These are phyloP conservation scores for Phylloporus sp. DNA, from an alignment of 768 basidiomycete species.

Conservation along the genomic window DNA sequence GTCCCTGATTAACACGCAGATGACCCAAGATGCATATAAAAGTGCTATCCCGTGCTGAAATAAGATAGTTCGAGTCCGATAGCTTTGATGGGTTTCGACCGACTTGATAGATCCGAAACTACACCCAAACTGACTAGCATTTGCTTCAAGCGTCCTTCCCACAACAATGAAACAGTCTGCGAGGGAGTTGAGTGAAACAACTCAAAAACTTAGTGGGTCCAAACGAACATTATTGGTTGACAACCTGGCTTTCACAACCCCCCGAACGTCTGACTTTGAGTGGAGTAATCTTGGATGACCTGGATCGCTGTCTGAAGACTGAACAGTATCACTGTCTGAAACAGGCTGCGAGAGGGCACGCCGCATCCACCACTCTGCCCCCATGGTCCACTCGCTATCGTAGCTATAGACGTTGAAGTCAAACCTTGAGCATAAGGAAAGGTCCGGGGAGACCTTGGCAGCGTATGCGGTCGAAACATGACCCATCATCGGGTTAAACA, in stretches of 20 bases:
- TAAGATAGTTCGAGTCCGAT: conserved; percentile 93
- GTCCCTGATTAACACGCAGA: neutral
- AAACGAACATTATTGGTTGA: conserved; percentile 83
- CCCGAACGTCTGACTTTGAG: conserved; percentile 45
- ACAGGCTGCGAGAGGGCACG: conserved; percentile 37
- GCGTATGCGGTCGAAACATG: conserved; percentile 91
- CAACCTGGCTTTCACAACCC: conserved; percentile 84
- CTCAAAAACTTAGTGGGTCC: neutral
- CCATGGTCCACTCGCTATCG: conserved; percentile 94
- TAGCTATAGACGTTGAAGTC: conserved; percentile 97
- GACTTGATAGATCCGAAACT: conserved; percentile 82
- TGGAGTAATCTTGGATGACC: conserved; percentile 5
- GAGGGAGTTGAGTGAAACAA: neutral
- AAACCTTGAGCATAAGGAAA: conserved; percentile 84
- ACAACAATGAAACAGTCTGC: conserved; percentile 85
- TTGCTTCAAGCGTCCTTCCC: conserved; percentile 89
- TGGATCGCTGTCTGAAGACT: neutral
- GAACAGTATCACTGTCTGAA: conserved; percentile 10
- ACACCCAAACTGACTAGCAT: conserved; percentile 88
- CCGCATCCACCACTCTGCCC: conserved; percentile 94
- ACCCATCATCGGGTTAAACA: conserved; percentile 95
- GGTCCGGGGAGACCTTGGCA: conserved; percentile 78
- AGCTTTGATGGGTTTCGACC: conserved; percentile 81
- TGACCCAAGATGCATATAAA: neutral
- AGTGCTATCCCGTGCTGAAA: conserved; percentile 58